These are phyloP conservation scores for Gamarada debralockiae DNA, from an alignment of 495 filamentous ascomycete genomes.

Conservation along the genomic window DNA sequence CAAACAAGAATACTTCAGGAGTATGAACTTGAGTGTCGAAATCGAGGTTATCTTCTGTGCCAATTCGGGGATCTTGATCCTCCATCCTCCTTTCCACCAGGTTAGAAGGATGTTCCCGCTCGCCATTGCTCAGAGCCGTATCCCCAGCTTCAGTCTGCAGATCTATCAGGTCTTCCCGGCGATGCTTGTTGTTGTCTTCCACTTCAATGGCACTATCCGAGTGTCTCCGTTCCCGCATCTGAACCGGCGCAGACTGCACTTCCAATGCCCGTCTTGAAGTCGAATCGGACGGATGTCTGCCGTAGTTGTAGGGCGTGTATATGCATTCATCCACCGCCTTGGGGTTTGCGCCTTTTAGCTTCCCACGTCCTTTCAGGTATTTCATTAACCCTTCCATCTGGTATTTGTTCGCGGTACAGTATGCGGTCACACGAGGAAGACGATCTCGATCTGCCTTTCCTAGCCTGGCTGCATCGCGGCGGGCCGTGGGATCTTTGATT, in stretches of 20 bases:
- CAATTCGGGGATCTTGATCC: constrained; percentile 6
- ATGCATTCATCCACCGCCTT: constrained; percentile 96
- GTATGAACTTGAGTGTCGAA: constrained; percentile 79
- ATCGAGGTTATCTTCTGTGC: constrained; percentile 34
- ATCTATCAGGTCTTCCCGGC: constrained; percentile 51
- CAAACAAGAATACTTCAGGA: constrained; percentile 92
- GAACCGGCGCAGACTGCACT: constrained; percentile 34
- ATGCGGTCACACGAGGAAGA: constrained; percentile 89
- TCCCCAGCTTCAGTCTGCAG: constrained; percentile 35
- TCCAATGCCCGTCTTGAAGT: constrained; percentile 30
- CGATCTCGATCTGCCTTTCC: constrained; percentile 89
- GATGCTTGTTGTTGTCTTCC: constrained; percentile 42
- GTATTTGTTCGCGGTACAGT: constrained; percentile 90
- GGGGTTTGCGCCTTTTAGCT: constrained; percentile 71
- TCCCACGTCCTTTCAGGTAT: constrained; percentile 79
- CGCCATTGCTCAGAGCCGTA: constrained; percentile 28
- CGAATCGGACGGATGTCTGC: neutral
- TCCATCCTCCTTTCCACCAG: constrained; percentile 14
- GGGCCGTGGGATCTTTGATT: constrained; percentile 92
- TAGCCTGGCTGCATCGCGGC: constrained; percentile 86
- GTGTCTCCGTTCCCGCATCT: constrained; percentile 58
- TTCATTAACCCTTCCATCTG: constrained; percentile 82
- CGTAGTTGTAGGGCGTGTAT: constrained; percentile 87
- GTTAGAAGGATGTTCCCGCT: constrained; percentile 23
- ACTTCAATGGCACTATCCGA: constrained; percentile 60